Base-by-base conservation (phyloP, 257 asterid species). In the Solanum medicagineum region DNA sequence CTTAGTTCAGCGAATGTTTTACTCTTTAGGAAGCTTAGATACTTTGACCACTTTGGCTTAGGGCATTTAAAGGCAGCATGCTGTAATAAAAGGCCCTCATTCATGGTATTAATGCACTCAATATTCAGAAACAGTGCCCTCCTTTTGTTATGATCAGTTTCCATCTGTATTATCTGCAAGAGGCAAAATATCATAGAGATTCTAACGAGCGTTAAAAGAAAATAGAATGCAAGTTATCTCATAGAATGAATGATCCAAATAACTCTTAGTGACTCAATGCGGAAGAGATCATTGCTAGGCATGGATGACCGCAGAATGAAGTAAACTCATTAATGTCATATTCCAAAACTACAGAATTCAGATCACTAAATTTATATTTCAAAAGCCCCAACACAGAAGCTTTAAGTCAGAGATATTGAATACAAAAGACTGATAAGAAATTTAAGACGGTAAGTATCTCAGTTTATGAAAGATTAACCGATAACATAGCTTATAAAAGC, bases 11-110 rank as follows among this genome's bases (percentile, higher is more conserved):
- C 92, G 49, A 94, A 97, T 13, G 93, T 87, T 89, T 92, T 94
- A 96, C 98, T 95, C 91, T 84, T 91, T 59, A 96, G 88, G 92
- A 96, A 96, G 88, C 97, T 97, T 90, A 97, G 84, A 87, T 95
- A 97, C 88, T 92, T 94, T 10, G 98, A 90, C 98, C 96, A 95
- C 90, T 90, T 88, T 19, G 97, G 97, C 86, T 92, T 94, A 63
- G 97, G 98, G 87, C 99, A 97, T 87, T 96, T 93, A 42, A 87
- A 87, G 29, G 92, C 90, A 8, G 93, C 92, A 81, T 97, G 99
- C 88, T 93, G 97, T 89, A 94, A 85, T 68, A 95, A 59, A 83
- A 95, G 91, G 81, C 98, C 99, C 90, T 95, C 95, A 70, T 97
- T 97, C 86, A 97, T 60, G 70, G 95, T 92, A 84, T 95, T 94